Evolutionary conservation across 805 yeast genomes (phyloP), one percentile per base, ranked within the genome.

Genomic region (Nakazawaea pomicola): DNA sequence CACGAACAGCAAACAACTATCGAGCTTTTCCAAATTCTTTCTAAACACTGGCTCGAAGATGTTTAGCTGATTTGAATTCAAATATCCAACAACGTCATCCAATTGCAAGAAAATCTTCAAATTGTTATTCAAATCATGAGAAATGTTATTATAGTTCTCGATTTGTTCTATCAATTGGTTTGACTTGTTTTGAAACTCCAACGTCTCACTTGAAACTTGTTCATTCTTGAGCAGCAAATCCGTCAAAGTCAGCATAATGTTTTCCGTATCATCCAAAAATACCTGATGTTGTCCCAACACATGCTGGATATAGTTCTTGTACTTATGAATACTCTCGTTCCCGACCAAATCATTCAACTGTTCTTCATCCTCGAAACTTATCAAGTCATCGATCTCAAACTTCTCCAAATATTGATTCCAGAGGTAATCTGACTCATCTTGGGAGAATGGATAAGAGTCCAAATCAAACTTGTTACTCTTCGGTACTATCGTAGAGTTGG

Each of bases 31-130:
- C 39, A 91, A 58, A 3, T 67, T 63, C 4, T 64, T 60, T 17
- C 62, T 62, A 61, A 86, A 86, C 9, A 74, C 68, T 17, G 72
- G 68, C 43, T 72, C 70, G 33, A 75, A 69, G 4, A 89, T 89
- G 27, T 83, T 70, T n/a, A 82, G 74, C 1, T 86, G 87, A 1
- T 75, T 67, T 19, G 78, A 72, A 48, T 88, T 83, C 46, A 91
- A 70, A 31, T 71, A 69, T 43, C 78, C 72, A 28, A 86, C 81
- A 30, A 87, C 80, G 3, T 73, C 64, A 40, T 88, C 95, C 40
- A 91, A 64, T 16, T 76, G 67, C 48, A 83, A 89, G 56, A 87
- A 90, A 40, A 78, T 68, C 15, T 65, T 57, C 43, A 91, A 67
- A 36, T 75, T 70, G 1, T 51, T 39, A 15, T 70, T 64, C 18